Conservation (phyloP, 495 filamentous ascomycete genomes). For the Aspergillus haitiensis region DNA sequence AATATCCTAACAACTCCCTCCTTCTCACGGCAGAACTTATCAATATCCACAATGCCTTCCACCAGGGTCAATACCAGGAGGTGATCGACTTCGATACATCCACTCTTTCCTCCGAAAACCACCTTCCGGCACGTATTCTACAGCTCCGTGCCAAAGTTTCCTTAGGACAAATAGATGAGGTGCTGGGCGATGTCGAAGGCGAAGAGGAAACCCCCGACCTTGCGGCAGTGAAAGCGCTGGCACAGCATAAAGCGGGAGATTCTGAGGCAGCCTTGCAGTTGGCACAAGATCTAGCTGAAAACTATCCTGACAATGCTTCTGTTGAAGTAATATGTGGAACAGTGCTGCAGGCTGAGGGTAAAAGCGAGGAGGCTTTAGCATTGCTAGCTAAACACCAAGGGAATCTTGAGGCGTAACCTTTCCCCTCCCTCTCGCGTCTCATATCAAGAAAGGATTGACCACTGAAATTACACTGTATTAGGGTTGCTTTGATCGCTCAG, state of each 20-base stretch:
- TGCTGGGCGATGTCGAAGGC: constrained; percentile 63
- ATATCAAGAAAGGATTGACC: constrained; percentile 11
- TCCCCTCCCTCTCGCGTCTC: neutral
- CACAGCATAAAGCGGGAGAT: constrained; percentile 63
- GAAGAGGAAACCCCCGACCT: constrained; percentile 69
- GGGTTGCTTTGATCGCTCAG: constrained; percentile 76
- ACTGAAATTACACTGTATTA: constrained; percentile 17
- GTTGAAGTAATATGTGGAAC: constrained; percentile 81
- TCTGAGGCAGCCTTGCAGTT: constrained; percentile 58
- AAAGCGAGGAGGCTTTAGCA: constrained; percentile 78
- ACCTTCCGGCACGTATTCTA: constrained; percentile 74
- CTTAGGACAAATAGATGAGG: constrained; percentile 70
- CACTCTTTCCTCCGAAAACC: constrained; percentile 73
- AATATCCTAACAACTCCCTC: constrained; percentile 5
- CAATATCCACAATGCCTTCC: constrained; percentile 93
- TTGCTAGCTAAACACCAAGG: constrained; percentile 81
- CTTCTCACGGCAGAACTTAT: constrained; percentile 68
- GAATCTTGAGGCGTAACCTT: constrained; percentile 71
- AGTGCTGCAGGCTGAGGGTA: constrained; percentile 72
- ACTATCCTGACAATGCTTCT: constrained; percentile 67
- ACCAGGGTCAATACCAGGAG: constrained; percentile 82
- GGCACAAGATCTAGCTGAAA: constrained; percentile 64
- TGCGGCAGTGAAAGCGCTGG: constrained; percentile 73
- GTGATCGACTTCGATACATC: constrained; percentile 80
- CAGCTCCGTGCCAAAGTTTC: constrained; percentile 80